Base-by-base conservation (phyloP, 768 basidiomycete genomes). In the Boletus rufocinnamomeus region DNA sequence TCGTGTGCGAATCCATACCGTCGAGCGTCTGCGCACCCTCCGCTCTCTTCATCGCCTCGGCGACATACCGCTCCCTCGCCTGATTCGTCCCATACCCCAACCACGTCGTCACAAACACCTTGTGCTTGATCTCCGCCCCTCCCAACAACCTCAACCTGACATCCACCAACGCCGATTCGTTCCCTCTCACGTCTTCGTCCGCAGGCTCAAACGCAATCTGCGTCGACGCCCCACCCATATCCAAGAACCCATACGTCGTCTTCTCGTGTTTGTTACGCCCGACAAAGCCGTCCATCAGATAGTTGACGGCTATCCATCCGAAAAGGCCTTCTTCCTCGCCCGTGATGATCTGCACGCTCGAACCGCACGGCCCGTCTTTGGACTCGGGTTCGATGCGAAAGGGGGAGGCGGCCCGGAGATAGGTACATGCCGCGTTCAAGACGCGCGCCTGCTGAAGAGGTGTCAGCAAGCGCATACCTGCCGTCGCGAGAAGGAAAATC, bases 291-390 rank as follows among this genome's bases (percentile, higher is more conserved):
- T 98, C 91, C 93, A 98, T 95, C 50, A 98, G 86, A 72, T 99
- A 98, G 74, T 98, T 99, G 66, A 98, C 94, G 0, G 95, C 95
- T 56, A 99, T 94, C 97, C 97, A 99, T 0, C 97, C 97, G 74
- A 95, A 98, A 44, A 98, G 77, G 0, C 97, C 97, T 69, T 99
- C 97, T 74, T 99, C 97, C 74, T 98, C 95, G 58, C 97, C 97
- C 4, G 93, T 92, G 66, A 98, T 98, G 61, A 98, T 93, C 45
- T 89, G 86, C 2, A 98, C 86, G 66, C 89, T 95, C 49, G 91
- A 84, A n/a, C 92, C 92, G 72, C 96, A 99, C 4, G 92, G 93
- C 11, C 93, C 93, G 38, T 78, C 75, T 6, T 77, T 71, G 14
- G 87, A 87, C 17, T 84, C 80, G 10, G 72, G 76, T 40, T 89